phyloP scores from a whole-genome alignment of 208 protist species.

The Herpetomonas samuelpessoai region DNA sequence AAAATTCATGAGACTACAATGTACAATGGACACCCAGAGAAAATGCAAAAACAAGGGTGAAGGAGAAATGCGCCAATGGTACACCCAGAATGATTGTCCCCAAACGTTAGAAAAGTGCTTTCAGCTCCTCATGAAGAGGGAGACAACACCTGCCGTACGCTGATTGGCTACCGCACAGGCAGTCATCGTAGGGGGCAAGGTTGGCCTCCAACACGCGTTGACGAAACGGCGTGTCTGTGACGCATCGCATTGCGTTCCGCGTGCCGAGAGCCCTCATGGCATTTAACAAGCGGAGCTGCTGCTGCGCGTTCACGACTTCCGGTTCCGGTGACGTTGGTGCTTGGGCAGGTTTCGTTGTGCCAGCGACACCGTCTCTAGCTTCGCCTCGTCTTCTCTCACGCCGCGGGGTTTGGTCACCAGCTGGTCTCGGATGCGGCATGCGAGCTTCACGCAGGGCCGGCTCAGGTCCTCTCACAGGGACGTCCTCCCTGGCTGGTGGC shows the following conservation, averaged over 20 bases:
- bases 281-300: conserved; percentile 16
- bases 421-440: no score
- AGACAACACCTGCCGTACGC: conserved; percentile 43
- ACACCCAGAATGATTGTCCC: no score
- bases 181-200: conserved; percentile 10
- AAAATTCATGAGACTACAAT: no score
- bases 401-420: no score
- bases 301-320: conserved; percentile 7
- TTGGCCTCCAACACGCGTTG: conserved; percentile 16
- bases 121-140: conserved; percentile 31
- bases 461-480: neutral
- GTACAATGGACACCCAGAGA: no score
- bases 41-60: no score
- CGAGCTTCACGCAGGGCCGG: no score
- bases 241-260: conserved; percentile 40
- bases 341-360: neutral
- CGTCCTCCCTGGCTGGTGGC: neutral
- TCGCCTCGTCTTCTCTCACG: no score
- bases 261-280: conserved; percentile 33
- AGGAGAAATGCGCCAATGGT: no score
- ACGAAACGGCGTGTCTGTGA: conserved; percentile 35
- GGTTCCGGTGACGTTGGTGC: neutral
- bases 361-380: no score
- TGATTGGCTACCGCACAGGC: conserved; percentile 47
- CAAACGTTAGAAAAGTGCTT: conserved; percentile 6